Evolutionary conservation across 805 yeast species (phyloP), one percentile per base, ranked within the genome.

Genomic region (Myxozyma sirexii): DNA sequence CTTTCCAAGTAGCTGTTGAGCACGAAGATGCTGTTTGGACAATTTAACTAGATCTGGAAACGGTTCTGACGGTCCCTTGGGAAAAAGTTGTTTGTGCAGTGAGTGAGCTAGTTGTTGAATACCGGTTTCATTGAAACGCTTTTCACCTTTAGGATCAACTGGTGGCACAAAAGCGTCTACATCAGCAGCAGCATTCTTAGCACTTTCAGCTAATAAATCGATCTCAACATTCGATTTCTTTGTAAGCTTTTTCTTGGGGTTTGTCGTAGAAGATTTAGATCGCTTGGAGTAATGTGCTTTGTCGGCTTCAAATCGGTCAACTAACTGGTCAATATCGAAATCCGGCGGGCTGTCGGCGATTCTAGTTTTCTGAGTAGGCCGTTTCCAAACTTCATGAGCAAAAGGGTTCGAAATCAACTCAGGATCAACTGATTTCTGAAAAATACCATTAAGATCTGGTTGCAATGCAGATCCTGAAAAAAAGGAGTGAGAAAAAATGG

Each of bases 1-100:
- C 69, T 89, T 90, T 1, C 94, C 94, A 33, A 87, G 74, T n/a
- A 92, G 77, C 1, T 84, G 84, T 68, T 90, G 87, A 19, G 78
- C 76, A 19, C 74, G 71, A 26, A 92, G 76, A 68, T 87, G 88
- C 19, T 76, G 70, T 66, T 82, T 81, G 0, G 96, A 82, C n/a
- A 87, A 74, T 17, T 80, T 76, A 5, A 82, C 71, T 27, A 82
- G 71, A 37, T 76, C 65, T 27, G 74, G 67, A 37, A 72, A 70
- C 4, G 70, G 53, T 27, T 66, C 62, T 3, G 58, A 53, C 2
- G 59, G 26, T 61, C 67, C 67, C 70, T 74, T 50, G 63, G 85
- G 87, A 70, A 89, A 90, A 0, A 90, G 70, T 66, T 85, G 89
- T 15, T 68, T 61, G 57, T 85, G 91, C 12, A 90, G 70, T 0